A percentile compares a stretch with the other conserved stretches of the same genome.
phyloP scores from a whole-genome alignment of 1,284 basidiomycete genomes.

The Mycena citricolor region DNA sequence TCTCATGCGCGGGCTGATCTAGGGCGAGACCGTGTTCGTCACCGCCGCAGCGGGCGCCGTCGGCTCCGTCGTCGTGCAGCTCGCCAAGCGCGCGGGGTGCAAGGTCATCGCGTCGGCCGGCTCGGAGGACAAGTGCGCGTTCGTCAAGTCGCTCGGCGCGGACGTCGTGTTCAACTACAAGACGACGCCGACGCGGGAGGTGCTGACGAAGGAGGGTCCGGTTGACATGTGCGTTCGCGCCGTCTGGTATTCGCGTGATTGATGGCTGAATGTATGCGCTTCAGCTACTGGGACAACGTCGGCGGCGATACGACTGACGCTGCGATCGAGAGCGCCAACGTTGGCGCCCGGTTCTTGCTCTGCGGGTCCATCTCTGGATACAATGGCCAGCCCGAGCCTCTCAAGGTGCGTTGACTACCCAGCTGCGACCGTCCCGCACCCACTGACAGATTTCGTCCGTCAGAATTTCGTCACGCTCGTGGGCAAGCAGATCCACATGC shows the following conservation, averaged over 20 bases:
- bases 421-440: no score
- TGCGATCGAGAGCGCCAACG: conserved; percentile 50
- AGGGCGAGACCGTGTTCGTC: conserved; percentile 60
- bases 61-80: conserved; percentile 45
- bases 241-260: background rate
- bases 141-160: conserved; percentile 62
- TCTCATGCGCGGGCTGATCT: background rate
- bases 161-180: conserved; percentile 51
- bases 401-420: conserved; percentile 30
- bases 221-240: conserved; percentile 32
- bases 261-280: background rate
- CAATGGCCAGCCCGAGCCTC: conserved; percentile 30
- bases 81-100: conserved; percentile 62
- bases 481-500: conserved; percentile 38
- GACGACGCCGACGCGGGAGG: conserved; percentile 45
- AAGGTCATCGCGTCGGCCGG: conserved; percentile 77
- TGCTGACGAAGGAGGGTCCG: conserved; percentile 58
- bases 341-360: conserved; percentile 51
- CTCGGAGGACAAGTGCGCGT: conserved; percentile 65
- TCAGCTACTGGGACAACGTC: conserved; percentile 47
- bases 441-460: no score
- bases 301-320: conserved; percentile 67
- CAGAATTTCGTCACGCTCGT: conserved; percentile 35
- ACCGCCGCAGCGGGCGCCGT: conserved; percentile 51
- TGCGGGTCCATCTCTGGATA: conserved; percentile 33